Evolutionary conservation across 257 asterid genomes (phyloP).

Genomic region (Nicotiana paniculata): DNA sequence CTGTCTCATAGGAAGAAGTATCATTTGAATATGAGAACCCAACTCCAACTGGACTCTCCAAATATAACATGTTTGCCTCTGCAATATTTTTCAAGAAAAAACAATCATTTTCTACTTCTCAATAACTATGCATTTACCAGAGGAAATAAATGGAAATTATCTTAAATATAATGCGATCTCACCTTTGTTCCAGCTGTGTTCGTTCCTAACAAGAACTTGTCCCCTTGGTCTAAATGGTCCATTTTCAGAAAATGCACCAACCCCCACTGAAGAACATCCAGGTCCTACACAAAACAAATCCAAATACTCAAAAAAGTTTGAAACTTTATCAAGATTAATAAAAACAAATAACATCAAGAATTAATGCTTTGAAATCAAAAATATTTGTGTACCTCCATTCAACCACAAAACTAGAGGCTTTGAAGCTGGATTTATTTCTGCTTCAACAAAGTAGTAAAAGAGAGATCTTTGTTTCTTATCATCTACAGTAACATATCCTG

Average conservation of each 20-base stretch:
- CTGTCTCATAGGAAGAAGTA: slow-evolving; percentile 34
- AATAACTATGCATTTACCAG: not conserved
- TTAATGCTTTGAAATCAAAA: not conserved
- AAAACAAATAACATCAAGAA: not conserved
- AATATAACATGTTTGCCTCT: slow-evolving; percentile 70
- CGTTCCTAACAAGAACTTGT: slow-evolving; percentile 39
- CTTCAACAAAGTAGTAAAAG: slow-evolving; percentile 66
- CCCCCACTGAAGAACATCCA: slow-evolving; percentile 72
- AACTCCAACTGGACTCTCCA: slow-evolving; percentile 70
- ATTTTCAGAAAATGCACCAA: slow-evolving; percentile 77
- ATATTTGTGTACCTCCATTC: slow-evolving; percentile 49
- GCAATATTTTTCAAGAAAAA: slow-evolving; percentile 16
- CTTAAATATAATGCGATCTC: not conserved
- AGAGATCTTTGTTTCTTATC: slow-evolving; percentile 40
- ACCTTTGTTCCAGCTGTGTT: slow-evolving; percentile 73
- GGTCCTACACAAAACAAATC: slow-evolving; percentile 41
- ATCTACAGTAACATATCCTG: slow-evolving; percentile 62
- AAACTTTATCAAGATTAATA: not conserved
- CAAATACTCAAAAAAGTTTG: not conserved
- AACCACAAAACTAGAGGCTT: slow-evolving; percentile 67
- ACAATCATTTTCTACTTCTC: slow-evolving; percentile 7
- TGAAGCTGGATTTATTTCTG: slow-evolving; percentile 41
- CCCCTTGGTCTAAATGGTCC: slow-evolving; percentile 69
- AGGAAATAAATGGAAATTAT: not conserved
- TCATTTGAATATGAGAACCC: slow-evolving; percentile 58